Base-by-base conservation (phyloP, 2,329 filamentous ascomycete genomes). In the Cladosporium sp. region DNA sequence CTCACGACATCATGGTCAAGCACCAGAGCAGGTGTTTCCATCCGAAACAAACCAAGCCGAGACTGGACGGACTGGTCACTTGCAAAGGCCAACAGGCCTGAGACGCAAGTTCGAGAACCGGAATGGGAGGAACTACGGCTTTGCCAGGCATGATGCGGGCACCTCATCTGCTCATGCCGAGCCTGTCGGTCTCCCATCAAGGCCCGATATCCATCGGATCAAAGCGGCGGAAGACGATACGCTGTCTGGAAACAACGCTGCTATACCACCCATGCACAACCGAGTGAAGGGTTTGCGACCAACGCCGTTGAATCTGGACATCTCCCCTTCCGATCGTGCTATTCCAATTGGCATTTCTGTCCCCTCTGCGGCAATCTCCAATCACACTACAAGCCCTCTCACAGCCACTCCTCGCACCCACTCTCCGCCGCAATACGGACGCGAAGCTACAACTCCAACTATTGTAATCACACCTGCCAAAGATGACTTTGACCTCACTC, bases 341-440 rank as follows among this genome's bases (percentile, higher is more conserved):
- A 89, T 89, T 53, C 77, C 86, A 37, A 89, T 89, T 56, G 85
- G 85, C 11, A 82, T 89, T 44, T 78, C 80, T 12, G 71, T 89
- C 40, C 80, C 85, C 2, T 78, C 80, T 12, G 76, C 79, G 40
- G 58, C 70, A 65, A 36, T 78, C 68, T 60, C 73, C 71, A 59
- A 69, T 78, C 62, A 52, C 61, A 61, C 43, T 64, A 67, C 48
- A 61, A 70, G 44, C 54, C 63, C 34, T 64, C 68, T 30, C 50
- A 68, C 22, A 19, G 34, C 52, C 15, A 54, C 42, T 22, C 43
- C 29, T 34, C 41, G 39, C 18, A 32, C 32, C 18, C 39, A 41
- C 13, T 40, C 45, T 8, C 24, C 20, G 27, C 39, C 24, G 7
- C 42, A 41, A 11, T 47, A 43, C 11, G 54, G 50, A 15, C 30